Evolutionary conservation across 805 yeast species (phyloP).

Genomic region (Isabelozyma gotoi): DNA sequence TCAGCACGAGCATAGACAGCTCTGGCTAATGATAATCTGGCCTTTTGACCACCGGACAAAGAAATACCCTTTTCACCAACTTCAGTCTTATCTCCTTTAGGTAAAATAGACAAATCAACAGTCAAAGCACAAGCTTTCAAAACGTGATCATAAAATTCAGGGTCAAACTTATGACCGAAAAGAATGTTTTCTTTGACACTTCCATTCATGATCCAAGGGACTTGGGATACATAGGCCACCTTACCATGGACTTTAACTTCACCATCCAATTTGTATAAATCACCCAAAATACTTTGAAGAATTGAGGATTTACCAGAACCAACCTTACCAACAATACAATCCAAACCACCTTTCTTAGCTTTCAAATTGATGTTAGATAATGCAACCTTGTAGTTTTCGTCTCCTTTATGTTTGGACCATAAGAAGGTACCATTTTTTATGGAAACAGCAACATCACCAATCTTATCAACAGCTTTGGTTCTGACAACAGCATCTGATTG

Average conservation of each 20-base stretch:
- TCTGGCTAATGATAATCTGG: constrained; percentile 89
- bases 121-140: constrained; percentile 84
- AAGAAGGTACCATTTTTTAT: constrained; percentile 69
- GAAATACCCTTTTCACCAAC: constrained; percentile 98
- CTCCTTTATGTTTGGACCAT: constrained; percentile 71
- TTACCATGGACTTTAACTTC: constrained; percentile 69
- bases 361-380: constrained; percentile 58
- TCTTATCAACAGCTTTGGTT: constrained; percentile 44
- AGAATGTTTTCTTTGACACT: constrained; percentile 86
- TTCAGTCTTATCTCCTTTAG: constrained; percentile 87
- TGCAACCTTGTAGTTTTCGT: constrained; percentile 59
- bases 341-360: constrained; percentile 73
- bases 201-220: constrained; percentile 97
- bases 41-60: constrained; percentile 96
- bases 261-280: constrained; percentile 74
- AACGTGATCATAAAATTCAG: constrained; percentile 76
- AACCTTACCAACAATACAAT: constrained; percentile 86
- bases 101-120: constrained; percentile 74
- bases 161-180: constrained; percentile 84
- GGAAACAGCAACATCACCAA: constrained; percentile 68
- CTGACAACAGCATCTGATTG: constrained; percentile 74
- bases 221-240: constrained; percentile 87
- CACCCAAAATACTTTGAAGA: constrained; percentile 78
- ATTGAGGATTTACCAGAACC: constrained; percentile 90
- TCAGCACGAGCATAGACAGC: constrained; percentile 96